These are phyloP conservation scores for Acaromyces ingoldii DNA, from an alignment of 1,284 basidiomycete species.

Conservation along the genomic window DNA sequence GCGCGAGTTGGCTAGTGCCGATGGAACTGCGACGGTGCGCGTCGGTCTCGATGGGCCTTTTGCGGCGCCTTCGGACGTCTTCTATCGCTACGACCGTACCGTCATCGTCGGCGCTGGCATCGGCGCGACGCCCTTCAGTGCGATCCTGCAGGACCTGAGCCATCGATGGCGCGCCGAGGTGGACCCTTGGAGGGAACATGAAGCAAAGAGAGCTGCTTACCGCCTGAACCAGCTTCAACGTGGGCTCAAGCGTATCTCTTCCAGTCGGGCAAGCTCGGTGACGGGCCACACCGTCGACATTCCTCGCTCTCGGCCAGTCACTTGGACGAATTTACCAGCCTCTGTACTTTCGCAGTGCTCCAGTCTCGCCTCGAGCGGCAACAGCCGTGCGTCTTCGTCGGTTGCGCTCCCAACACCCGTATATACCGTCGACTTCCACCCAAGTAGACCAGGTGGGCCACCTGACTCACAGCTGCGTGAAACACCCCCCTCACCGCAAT, in stretches of 20 bases:
- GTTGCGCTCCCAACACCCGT: not conserved
- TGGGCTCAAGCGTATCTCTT: not conserved
- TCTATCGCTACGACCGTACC: constrained; percentile 9
- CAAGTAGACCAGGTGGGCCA: no score
- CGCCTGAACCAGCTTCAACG: not conserved
- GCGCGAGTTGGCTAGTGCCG: not conserved
- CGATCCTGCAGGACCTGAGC: constrained; percentile 9
- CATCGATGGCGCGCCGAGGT: not conserved
- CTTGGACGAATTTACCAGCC: no score
- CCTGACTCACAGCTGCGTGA: no score
- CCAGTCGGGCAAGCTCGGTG: not conserved
- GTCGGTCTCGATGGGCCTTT: constrained; percentile 12
- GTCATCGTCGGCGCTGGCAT: constrained; percentile 11
- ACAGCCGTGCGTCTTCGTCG: not conserved
- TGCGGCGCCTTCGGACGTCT: constrained; percentile 11
- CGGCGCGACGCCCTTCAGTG: constrained; percentile 12
- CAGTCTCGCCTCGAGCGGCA: not conserved
- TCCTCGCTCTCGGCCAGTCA: no score
- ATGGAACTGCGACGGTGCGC: not conserved
- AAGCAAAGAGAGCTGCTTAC: not conserved
- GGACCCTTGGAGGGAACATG: not conserved
- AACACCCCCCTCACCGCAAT: no score
- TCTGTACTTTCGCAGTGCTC: no score
- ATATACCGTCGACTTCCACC: constrained; percentile 5
- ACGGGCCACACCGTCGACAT: not conserved